Conservation (phyloP, 768 basidiomycete species). For the Calvatia gigantea region DNA sequence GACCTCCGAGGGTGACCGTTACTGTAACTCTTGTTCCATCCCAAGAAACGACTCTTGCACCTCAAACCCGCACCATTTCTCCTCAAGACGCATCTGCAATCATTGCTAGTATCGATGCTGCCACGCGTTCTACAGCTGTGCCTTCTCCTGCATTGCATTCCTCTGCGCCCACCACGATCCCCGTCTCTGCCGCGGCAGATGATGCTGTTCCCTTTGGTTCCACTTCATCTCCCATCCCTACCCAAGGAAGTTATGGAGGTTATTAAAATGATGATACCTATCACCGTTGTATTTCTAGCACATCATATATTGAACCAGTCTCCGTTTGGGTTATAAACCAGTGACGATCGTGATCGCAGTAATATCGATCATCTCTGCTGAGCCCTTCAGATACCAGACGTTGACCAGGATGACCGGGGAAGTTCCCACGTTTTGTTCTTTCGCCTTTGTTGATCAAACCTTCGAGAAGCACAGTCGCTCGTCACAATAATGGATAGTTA, state of each 20-base stretch:
- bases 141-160: not conserved
- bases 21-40: slow-evolving; percentile 26
- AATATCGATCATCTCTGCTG: no score
- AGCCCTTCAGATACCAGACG: no score
- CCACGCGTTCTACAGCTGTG: not conserved
- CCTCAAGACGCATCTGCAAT: slow-evolving; percentile 40
- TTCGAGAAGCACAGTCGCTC: not conserved
- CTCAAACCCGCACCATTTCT: slow-evolving; percentile 39
- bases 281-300: not conserved
- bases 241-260: not conserved
- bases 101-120: slow-evolving; percentile 29
- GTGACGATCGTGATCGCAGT: no score
- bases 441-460: no score
- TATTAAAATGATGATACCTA: not conserved
- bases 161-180: not conserved
- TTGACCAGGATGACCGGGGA: not conserved
- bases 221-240: not conserved
- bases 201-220: not conserved
- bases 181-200: not conserved
- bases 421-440: not conserved
- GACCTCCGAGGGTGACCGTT: slow-evolving; percentile 21
- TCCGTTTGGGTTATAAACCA: no score
- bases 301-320: not conserved
- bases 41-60: slow-evolving; percentile 23
- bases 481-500: not conserved